Evolutionary conservation across 1,284 basidiomycete genomes (phyloP).

Genomic region (Moniliophthora roreri): DNA sequence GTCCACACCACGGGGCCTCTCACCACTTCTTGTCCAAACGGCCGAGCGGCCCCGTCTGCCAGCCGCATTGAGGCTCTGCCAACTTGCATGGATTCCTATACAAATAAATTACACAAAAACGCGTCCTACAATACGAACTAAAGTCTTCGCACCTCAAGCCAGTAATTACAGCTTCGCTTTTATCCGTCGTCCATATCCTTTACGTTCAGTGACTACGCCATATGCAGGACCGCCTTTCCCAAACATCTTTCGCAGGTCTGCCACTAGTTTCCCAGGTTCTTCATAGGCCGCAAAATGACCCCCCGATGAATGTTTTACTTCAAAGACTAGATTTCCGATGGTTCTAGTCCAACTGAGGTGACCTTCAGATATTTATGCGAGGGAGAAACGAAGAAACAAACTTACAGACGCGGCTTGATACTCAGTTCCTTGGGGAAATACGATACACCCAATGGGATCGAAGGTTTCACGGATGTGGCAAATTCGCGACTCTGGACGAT

Average conservation of each 20-base stretch:
- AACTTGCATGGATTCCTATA: too few species aligned
- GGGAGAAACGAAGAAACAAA: not conserved
- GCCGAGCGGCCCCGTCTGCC: too few species aligned
- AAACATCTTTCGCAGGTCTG: slow-evolving; percentile 22
- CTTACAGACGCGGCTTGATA: slow-evolving; percentile 9
- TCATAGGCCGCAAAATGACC: slow-evolving; percentile 25
- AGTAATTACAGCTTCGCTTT: slow-evolving; percentile 1
- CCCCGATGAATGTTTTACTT: slow-evolving; percentile 16
- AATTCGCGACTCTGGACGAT: slow-evolving; percentile 2
- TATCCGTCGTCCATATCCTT: slow-evolving; percentile 10
- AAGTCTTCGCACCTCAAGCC: too few species aligned
- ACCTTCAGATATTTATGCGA: not conserved
- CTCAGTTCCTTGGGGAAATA: slow-evolving; percentile 15
- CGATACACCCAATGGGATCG: slow-evolving; percentile 15
- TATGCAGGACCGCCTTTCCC: slow-evolving; percentile 20
- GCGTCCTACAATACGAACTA: too few species aligned
- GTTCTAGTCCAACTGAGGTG: slow-evolving; percentile 10
- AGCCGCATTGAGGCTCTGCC: too few species aligned
- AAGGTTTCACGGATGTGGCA: slow-evolving; percentile 3
- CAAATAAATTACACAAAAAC: too few species aligned
- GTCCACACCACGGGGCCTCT: too few species aligned
- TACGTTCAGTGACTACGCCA: slow-evolving; percentile 18
- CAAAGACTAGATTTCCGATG: slow-evolving; percentile 17
- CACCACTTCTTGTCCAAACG: too few species aligned
- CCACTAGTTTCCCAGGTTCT: slow-evolving; percentile 16